A percentile compares a stretch with the other conserved stretches of the same genome.
Conservation (phyloP, 2,329 filamentous ascomycete genomes). For the Claviceps spartinae region DNA sequence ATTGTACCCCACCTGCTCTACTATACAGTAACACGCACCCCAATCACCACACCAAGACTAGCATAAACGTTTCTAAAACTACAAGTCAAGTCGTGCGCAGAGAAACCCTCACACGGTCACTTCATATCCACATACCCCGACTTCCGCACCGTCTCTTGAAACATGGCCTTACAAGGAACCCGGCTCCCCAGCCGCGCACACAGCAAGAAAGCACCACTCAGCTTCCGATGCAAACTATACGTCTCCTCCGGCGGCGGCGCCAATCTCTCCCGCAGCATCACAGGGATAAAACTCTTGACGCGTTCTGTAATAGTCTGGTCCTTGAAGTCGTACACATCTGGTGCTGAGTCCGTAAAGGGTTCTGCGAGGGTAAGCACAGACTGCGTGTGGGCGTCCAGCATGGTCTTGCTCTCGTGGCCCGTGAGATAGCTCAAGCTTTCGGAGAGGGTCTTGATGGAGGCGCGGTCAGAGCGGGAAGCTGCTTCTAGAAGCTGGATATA, state of each 20-base stretch:
- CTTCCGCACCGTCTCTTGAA: constrained; percentile 40
- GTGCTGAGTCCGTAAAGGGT: constrained; percentile 65
- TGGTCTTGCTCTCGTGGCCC: constrained; percentile 68
- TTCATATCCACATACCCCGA: constrained; percentile 17
- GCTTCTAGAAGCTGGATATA: constrained; percentile 74
- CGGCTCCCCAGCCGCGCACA: constrained; percentile 76
- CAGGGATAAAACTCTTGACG: constrained; percentile 73
- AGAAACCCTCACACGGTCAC: neutral
- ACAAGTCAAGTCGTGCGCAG: neutral
- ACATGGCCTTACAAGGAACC: constrained; percentile 71
- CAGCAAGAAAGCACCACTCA: constrained; percentile 87
- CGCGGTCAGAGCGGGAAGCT: constrained; percentile 57
- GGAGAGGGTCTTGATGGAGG: constrained; percentile 52
- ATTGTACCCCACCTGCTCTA: neutral
- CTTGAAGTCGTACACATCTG: constrained; percentile 79
- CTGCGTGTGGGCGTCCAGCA: constrained; percentile 83
- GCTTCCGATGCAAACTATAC: constrained; percentile 85
- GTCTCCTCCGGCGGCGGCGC: constrained; percentile 94
- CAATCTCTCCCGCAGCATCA: constrained; percentile 83
- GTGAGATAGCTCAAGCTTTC: constrained; percentile 80
- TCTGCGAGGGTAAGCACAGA: constrained; percentile 85
- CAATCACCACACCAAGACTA: neutral
- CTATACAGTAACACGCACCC: neutral
- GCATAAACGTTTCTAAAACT: neutral
- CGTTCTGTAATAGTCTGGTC: constrained; percentile 95